Evolutionary conservation across 1,284 basidiomycete species (phyloP).

Genomic region (Ganoderma resinaceum): DNA sequence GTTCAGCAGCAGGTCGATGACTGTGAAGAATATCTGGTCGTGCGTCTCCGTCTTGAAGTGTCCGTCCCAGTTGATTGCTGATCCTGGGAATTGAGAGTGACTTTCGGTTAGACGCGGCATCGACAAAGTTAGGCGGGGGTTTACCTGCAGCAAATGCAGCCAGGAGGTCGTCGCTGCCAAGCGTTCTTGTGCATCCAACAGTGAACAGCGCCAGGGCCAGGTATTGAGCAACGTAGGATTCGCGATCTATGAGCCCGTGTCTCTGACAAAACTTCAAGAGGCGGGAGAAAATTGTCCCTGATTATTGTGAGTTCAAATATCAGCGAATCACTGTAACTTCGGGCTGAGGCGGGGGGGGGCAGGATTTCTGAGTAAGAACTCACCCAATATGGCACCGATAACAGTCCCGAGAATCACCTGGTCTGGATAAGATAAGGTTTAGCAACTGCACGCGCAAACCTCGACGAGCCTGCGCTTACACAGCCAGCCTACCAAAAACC

Average conservation of each 20-base stretch:
- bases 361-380: slow-evolving; percentile 17
- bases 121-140: slow-evolving; percentile 22
- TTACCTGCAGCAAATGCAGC: slow-evolving; percentile 92
- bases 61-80: slow-evolving; percentile 94
- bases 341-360: neutral
- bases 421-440: slow-evolving; percentile 58
- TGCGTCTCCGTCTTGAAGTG: slow-evolving; percentile 89
- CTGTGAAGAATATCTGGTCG: slow-evolving; percentile 86
- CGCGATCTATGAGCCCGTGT: slow-evolving; percentile 84
- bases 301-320: neutral
- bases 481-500: slow-evolving; percentile 85
- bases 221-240: slow-evolving; percentile 93
- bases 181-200: slow-evolving; percentile 77
- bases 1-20: slow-evolving; percentile 88
- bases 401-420: slow-evolving; percentile 85
- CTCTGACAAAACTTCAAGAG: slow-evolving; percentile 85
- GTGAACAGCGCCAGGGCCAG: slow-evolving; percentile 85
- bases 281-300: slow-evolving; percentile 76
- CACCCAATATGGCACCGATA: slow-evolving; percentile 80
- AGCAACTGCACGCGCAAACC: neutral
- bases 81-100: slow-evolving; percentile 52
- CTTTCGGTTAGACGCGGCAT: neutral
- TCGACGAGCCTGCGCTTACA: slow-evolving; percentile 51
- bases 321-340: neutral
- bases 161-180: slow-evolving; percentile 88